Conservation (phyloP, 164 flowering plant genomes). For the Nymphaea colorata region DNA sequence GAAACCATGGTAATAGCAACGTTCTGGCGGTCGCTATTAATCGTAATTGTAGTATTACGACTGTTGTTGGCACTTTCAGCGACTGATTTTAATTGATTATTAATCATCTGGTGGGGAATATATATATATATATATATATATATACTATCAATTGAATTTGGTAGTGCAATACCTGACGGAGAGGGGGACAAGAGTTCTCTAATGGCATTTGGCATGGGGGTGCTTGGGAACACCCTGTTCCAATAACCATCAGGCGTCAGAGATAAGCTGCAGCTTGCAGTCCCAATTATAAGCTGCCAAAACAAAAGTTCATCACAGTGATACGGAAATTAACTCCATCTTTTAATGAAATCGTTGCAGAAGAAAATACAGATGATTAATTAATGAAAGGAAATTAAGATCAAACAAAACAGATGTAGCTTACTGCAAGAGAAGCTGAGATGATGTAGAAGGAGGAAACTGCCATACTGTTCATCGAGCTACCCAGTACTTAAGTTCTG, state of each 20-base stretch:
- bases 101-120: too few relatives aligned
- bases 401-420: not conserved
- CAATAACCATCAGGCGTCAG: not conserved
- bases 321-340: not conserved
- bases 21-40: too few relatives aligned
- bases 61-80: too few relatives aligned
- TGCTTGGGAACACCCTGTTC: not conserved
- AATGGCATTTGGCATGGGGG: not conserved
- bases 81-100: not conserved
- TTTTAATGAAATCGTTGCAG: not conserved
- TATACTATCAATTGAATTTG: too few relatives aligned
- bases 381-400: too few relatives aligned
- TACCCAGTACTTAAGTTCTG: too few relatives aligned
- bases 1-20: too few relatives aligned
- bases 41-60: too few relatives aligned
- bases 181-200: not conserved
- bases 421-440: too few relatives aligned
- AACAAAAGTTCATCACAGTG: not conserved
- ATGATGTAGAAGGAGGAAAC: too few relatives aligned
- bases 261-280: not conserved
- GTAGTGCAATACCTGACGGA: not conserved
- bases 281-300: not conserved
- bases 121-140: too few relatives aligned
- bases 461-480: too few relatives aligned
- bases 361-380: not conserved